Evolutionary conservation across 768 basidiomycete genomes (phyloP), one percentile per base, ranked within the genome.

Genomic region (Kwoniella mangroviensis): DNA sequence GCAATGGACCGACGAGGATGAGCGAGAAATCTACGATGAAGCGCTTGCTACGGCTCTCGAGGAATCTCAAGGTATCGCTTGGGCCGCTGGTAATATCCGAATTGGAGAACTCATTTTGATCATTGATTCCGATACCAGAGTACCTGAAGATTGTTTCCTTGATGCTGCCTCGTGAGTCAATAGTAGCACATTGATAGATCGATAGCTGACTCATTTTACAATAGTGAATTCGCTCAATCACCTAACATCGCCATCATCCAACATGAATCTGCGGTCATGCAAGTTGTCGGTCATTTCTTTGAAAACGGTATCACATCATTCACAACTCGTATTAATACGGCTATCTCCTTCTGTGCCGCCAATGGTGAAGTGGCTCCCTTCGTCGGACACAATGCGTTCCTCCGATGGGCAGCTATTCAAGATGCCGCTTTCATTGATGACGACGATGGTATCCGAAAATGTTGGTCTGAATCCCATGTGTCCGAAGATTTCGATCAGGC

Each of bases 401-500:
- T 95, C 59, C 89, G 93, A 24, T 95, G 93, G 93, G 87, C 88
- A 3, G 93, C 93, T 3, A 85, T 94, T 26, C 93, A 95, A 81
- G 93, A 94, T 51, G 73, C 73, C 80, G 92, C 90, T 15, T 92
- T 93, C 73, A 81, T 90, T 60, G 91, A 94, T 76, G 79, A 85
- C 3, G 88, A 83, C 1, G 91, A 91, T 75, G 88, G 87, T 2
- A 77, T 87, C 59, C 87, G 84, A 82, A 92, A 92, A 84, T 88
- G 91, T 61, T 93, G 92, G 92, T 91, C 90, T 53, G 92, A 93
- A 84, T 84, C 84, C 24, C 92, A 92, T 78, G 91, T 91, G 0
- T 91, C 90, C 4, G 92, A 93, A 79, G 79, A 80, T 71, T 80
- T 80, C 72, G 75, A 80, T 63, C 73, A 75, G 64, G 78, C 79